phyloP scores from a whole-genome alignment of 495 filamentous ascomycete genomes.

The Trypethelium eluteriae region DNA sequence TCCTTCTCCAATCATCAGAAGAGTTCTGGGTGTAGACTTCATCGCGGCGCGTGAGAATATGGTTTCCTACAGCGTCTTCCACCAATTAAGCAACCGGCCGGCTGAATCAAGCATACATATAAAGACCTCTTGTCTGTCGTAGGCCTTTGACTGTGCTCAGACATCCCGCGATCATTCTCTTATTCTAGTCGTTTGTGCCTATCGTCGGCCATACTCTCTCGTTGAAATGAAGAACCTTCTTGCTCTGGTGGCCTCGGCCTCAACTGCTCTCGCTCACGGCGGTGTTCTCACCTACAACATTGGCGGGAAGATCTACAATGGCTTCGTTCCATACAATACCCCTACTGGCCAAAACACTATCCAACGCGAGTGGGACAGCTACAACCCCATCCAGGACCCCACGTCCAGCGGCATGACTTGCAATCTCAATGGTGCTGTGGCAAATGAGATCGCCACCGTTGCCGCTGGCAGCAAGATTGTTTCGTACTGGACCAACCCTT shows the following conservation, averaged over 20 bases:
- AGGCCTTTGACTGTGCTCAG: too few relatives aligned
- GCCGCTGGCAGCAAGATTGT: conserved; percentile 43
- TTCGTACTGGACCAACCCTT: conserved; percentile 46
- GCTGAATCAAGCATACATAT: too few relatives aligned
- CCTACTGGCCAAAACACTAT: conserved; percentile 51
- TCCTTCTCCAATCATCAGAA: too few relatives aligned
- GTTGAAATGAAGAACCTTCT: background rate
- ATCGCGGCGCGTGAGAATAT: too few relatives aligned
- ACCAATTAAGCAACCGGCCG: too few relatives aligned
- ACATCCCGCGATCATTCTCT: too few relatives aligned
- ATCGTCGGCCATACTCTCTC: too few relatives aligned
- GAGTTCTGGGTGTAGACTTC: too few relatives aligned
- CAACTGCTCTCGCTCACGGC: conserved; percentile 40
- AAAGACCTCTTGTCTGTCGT: too few relatives aligned
- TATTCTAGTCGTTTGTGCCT: too few relatives aligned
- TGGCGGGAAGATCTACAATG: conserved; percentile 47
- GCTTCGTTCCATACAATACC: conserved; percentile 41
- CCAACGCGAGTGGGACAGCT: conserved; percentile 52
- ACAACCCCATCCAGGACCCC: conserved; percentile 42
- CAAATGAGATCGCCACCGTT: conserved; percentile 38
- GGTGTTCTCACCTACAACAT: conserved; percentile 53
- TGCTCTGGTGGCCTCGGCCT: background rate
- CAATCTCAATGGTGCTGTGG: conserved; percentile 46
- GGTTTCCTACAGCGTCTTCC: too few relatives aligned
- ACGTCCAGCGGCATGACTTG: conserved; percentile 44